Evolutionary conservation across 2,329 filamentous ascomycete species (phyloP).

Genomic region (Trichophyton simii): DNA sequence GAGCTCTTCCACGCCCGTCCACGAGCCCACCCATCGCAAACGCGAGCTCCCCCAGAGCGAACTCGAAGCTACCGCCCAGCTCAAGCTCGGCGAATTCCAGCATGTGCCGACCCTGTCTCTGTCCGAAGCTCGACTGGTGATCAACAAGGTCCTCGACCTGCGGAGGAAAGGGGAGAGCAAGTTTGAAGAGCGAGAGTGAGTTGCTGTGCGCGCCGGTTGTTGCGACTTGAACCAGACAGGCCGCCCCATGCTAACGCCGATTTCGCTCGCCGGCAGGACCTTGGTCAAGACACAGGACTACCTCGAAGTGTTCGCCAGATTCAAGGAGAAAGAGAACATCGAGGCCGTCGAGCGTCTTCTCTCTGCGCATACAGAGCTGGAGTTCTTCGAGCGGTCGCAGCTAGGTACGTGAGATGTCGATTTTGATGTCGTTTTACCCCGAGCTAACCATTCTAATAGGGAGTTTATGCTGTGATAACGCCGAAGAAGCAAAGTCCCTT

Average conservation of each 20-base stretch:
- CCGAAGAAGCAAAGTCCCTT: slow-evolving; percentile 91
- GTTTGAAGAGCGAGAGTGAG: slow-evolving; percentile 71
- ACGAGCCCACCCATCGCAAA: slow-evolving; percentile 25
- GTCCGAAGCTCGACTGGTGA: slow-evolving; percentile 81
- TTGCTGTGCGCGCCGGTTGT: slow-evolving; percentile 18
- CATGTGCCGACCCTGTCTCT: slow-evolving; percentile 83
- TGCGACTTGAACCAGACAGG: no score
- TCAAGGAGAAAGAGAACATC: slow-evolving; percentile 89
- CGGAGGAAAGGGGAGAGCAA: slow-evolving; percentile 68
- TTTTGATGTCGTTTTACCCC: background rate
- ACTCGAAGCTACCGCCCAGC: slow-evolving; percentile 69
- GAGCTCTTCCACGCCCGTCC: slow-evolving; percentile 10
- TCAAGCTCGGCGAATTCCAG: slow-evolving; percentile 88
- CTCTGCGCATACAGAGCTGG: slow-evolving; percentile 60
- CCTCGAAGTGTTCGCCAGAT: slow-evolving; percentile 85
- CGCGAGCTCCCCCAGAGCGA: slow-evolving; percentile 42
- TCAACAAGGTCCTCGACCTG: slow-evolving; percentile 77
- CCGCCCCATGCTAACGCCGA: background rate
- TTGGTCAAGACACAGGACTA: slow-evolving; percentile 83
- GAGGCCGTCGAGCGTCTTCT: slow-evolving; percentile 85
- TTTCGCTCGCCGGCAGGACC: slow-evolving; percentile 37
- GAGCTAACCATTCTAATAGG: slow-evolving; percentile 39
- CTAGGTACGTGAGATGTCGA: slow-evolving; percentile 48
- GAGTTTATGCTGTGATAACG: slow-evolving; percentile 79
- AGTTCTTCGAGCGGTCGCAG: slow-evolving; percentile 87